These are phyloP conservation scores for Paramarasmius palmivorus DNA, from an alignment of 1,284 basidiomycete species.

Conservation along the genomic window DNA sequence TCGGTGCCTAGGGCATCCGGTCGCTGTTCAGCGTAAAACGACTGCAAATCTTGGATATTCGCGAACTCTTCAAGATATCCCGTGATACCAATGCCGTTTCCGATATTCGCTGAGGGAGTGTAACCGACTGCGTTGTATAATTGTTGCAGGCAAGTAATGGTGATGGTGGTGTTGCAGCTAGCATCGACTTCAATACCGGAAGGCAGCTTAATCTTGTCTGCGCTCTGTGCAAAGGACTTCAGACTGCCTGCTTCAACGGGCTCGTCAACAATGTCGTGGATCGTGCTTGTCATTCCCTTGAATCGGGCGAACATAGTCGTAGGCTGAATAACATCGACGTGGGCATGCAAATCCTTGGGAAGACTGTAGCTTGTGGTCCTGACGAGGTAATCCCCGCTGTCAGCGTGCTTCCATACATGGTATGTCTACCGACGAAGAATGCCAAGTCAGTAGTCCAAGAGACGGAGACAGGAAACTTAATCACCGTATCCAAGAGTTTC, in stretches of 20 bases:
- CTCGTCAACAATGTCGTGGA: constrained; percentile 25
- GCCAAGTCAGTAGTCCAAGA: constrained; percentile 1
- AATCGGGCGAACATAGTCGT: constrained; percentile 70
- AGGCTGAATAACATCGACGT: constrained; percentile 73
- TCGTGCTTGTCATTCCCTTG: constrained; percentile 45
- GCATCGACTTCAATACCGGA: constrained; percentile 47
- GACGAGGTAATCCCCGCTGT: constrained; percentile 53
- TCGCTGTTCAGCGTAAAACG: constrained; percentile 48
- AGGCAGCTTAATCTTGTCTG: constrained; percentile 27
- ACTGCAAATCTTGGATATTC: constrained; percentile 53
- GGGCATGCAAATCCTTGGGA: constrained; percentile 57
- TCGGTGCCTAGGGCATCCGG: constrained; percentile 45
- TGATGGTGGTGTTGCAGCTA: constrained; percentile 45
- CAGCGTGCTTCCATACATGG: constrained; percentile 56
- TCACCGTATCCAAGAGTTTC: constrained; percentile 53
- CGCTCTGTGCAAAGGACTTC: constrained; percentile 11
- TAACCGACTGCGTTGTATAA: constrained; percentile 35
- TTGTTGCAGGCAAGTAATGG: constrained; percentile 32
- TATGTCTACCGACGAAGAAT: constrained; percentile 47
- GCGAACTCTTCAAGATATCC: constrained; percentile 49
- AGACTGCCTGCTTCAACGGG: constrained; percentile 2
- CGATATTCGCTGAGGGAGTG: constrained; percentile 20
- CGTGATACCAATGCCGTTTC: constrained; percentile 37
- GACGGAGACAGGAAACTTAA: constrained; percentile 17
- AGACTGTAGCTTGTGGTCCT: constrained; percentile 74